Evolutionary conservation across 2,329 filamentous ascomycete species (phyloP), one percentile per base, ranked within the genome.

Genomic region (Pseudonectria foliicola): DNA sequence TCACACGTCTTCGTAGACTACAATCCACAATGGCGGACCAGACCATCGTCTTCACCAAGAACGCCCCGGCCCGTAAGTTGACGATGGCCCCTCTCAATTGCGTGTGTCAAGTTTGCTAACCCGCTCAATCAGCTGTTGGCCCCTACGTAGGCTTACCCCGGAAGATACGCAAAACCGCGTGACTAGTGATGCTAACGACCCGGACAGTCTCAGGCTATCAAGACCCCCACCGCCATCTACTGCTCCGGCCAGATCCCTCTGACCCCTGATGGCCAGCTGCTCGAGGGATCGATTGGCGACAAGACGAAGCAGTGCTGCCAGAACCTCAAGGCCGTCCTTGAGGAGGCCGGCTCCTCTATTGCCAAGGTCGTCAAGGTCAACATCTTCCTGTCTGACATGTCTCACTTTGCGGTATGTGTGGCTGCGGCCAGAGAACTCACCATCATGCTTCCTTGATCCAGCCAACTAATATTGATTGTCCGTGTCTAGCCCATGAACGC

Each of bases 341-440:
- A 79, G 41, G 86, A 81, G 51, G 87, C 88, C 15, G 87, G 85
- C 35, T 89, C 84, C 14, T 77, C 74, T 34, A 73, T 96, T 39
- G 64, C 76, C 45, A 85, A 80, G 62, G 82, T 95, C 30, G 85
- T 95, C 66, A 95, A 95, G 75, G 84, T 88, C 52, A 86, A 80
- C 59, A 82, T 95, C 57, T 96, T 95, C 73, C 68, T 96, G 43
- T 82, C 83, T 33, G 84, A 93, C 63, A 96, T 96, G 90, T 76
- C 73, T 44, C 73, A 92, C 65, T 96, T 96, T 57, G 80, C 75
- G 32, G 71, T 74, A 55, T 48, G 70, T 57, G 5, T 21, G 18
- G 18, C 5, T 6, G 5, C 18, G 8, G 8, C 18, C 18, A 8
- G 18, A 21, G 5, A 21, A 21, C 18, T 8, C 18, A 21, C 8